phyloP scores from a whole-genome alignment of 805 yeast genomes.

The Suhomyces sp. region DNA sequence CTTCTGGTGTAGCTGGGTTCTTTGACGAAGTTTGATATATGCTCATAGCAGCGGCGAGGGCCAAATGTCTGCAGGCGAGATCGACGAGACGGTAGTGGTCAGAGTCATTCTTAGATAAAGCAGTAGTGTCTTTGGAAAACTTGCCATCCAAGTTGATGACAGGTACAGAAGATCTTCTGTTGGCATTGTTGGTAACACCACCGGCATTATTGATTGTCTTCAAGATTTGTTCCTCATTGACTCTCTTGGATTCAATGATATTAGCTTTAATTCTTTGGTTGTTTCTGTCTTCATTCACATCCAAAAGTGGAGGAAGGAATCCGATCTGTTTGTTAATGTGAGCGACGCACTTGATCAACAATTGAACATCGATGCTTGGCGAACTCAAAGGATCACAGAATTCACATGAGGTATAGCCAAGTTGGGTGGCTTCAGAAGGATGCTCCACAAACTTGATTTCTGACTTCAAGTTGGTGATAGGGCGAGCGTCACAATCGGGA shows the following conservation, averaged over 20 bases:
- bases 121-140: slow-evolving; percentile 22
- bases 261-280: slow-evolving; percentile 37
- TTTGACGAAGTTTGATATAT: slow-evolving; percentile 26
- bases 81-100: slow-evolving; percentile 71
- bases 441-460: slow-evolving; percentile 47
- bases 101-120: slow-evolving; percentile 56
- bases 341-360: slow-evolving; percentile 51
- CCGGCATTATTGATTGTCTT: slow-evolving; percentile 19
- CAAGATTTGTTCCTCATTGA: slow-evolving; percentile 24
- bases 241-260: slow-evolving; percentile 26
- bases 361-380: slow-evolving; percentile 46
- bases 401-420: slow-evolving; percentile 53
- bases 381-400: slow-evolving; percentile 52
- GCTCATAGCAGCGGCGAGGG: slow-evolving; percentile 66
- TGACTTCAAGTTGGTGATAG: slow-evolving; percentile 40
- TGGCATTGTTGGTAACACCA: slow-evolving; percentile 9
- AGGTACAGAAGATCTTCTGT: slow-evolving; percentile 31
- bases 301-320: slow-evolving; percentile 51
- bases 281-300: slow-evolving; percentile 44
- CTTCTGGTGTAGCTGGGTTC: slow-evolving; percentile 22
- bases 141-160: slow-evolving; percentile 24
- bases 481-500: slow-evolving; percentile 63
- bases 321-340: slow-evolving; percentile 58
- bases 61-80: slow-evolving; percentile 80
- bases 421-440: slow-evolving; percentile 39